Conservation (phyloP, 768 basidiomycete genomes). For the Boletus sp. region DNA sequence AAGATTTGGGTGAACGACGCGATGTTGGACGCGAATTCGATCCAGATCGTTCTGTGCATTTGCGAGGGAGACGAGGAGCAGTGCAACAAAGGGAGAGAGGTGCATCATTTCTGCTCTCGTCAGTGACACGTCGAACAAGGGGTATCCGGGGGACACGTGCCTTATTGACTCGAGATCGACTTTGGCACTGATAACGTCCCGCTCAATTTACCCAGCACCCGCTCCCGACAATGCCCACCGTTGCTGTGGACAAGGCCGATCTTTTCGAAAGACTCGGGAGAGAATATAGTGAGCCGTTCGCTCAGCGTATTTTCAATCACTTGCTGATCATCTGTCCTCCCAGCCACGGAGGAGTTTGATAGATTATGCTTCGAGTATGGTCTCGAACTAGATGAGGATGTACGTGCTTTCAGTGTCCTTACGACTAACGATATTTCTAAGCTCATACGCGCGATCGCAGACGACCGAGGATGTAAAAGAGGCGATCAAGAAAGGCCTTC, state of each 20-base stretch:
- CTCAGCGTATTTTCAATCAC: constrained; percentile 2
- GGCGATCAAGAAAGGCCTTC: constrained; percentile 77
- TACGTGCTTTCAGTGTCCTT: constrained; percentile 38
- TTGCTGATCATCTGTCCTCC: constrained; percentile 17
- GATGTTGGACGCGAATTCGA: constrained; percentile 25
- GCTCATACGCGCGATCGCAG: constrained; percentile 39
- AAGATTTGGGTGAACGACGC: constrained; percentile 33
- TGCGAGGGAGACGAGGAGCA: constrained; percentile 15
- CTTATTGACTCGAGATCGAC: background rate
- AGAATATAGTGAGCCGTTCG: constrained; percentile 63
- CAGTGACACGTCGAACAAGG: background rate
- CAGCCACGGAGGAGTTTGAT: constrained; percentile 94
- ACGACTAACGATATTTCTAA: background rate
- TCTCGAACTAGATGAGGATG: constrained; percentile 96
- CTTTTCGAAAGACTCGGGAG: constrained; percentile 84
- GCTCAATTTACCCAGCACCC: background rate
- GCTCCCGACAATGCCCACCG: constrained; percentile 73
- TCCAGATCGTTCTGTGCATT: constrained; percentile 13
- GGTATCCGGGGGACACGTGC: constrained; percentile 22
- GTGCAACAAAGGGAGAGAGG: background rate
- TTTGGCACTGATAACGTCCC: background rate
- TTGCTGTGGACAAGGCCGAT: constrained; percentile 94
- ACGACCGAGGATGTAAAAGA: constrained; percentile 87
- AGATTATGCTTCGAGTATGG: constrained; percentile 96
- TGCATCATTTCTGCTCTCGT: constrained; percentile 12